Evolutionary conservation across 2,329 filamentous ascomycete species (phyloP).

Genomic region (Trichoderma aggressivum): DNA sequence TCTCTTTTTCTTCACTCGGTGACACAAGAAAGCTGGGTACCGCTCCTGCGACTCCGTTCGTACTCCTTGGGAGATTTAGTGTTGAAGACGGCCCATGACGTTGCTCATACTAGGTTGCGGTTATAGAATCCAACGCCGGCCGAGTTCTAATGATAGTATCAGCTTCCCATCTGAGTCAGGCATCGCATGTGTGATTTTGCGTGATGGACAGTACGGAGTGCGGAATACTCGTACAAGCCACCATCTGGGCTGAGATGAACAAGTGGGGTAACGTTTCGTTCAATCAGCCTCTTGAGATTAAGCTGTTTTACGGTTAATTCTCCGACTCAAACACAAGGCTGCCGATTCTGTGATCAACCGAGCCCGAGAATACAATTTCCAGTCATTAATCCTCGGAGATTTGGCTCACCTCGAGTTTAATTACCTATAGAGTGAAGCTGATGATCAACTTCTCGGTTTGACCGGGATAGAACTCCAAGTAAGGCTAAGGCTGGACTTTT

Average conservation of each 20-base stretch:
- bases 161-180: not conserved
- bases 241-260: slow-evolving; percentile 8
- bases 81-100: not conserved
- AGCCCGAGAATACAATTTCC: not conserved
- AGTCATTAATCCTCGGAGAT: not conserved
- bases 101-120: not conserved
- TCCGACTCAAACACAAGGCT: not conserved
- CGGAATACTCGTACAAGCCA: not conserved
- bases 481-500: not conserved
- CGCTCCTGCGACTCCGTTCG: not conserved
- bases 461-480: not conserved
- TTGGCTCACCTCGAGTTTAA: not conserved
- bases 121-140: not conserved
- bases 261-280: slow-evolving; percentile 11
- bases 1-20: not conserved
- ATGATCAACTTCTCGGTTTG: not conserved
- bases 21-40: not conserved
- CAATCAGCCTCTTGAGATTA: not conserved
- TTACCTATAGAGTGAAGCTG: not conserved
- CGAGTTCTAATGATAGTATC: not conserved
- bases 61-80: not conserved
- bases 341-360: not conserved
- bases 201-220: not conserved
- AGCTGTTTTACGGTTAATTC: not conserved
- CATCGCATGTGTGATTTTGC: not conserved